These are phyloP conservation scores for Dendrobium catenatum DNA, from an alignment of 106 monocot species.

Conservation along the genomic window DNA sequence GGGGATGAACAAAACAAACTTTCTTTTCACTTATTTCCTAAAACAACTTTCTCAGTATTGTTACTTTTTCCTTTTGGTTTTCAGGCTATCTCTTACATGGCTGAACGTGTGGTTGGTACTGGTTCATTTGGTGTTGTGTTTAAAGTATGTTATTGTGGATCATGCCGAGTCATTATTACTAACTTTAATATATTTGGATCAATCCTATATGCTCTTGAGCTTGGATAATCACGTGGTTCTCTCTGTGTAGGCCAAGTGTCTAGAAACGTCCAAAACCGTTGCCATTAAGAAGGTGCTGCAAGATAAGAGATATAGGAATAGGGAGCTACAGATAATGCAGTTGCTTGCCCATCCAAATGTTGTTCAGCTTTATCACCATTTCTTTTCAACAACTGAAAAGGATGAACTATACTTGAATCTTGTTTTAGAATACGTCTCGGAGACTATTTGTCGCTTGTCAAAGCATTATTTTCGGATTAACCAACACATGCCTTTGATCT, in stretches of 20 bases:
- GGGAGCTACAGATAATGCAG: constrained; percentile 61
- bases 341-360: constrained; percentile 60
- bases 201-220: not conserved
- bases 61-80: constrained; percentile 6
- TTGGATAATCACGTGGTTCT: not conserved
- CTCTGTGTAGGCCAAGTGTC: constrained; percentile 42
- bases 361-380: constrained; percentile 47
- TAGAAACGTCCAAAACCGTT: constrained; percentile 56
- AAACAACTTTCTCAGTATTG: not conserved
- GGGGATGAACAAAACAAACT: too few relatives aligned
- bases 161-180: constrained; percentile 1
- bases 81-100: constrained; percentile 60
- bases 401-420: constrained; percentile 65
- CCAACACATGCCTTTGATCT: constrained; percentile 57
- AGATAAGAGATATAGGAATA: constrained; percentile 71
- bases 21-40: too few relatives aligned
- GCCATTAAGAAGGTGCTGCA: constrained; percentile 77
- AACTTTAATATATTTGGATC: not conserved
- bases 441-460: constrained; percentile 39
- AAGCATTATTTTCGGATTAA: constrained; percentile 39
- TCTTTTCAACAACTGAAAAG: constrained; percentile 61
- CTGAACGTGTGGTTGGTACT: constrained; percentile 65
- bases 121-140: constrained; percentile 78
- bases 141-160: constrained; percentile 34
- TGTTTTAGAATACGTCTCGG: constrained; percentile 62